Conservation (phyloP, 805 yeast genomes). For the Saturnispora sekii region DNA sequence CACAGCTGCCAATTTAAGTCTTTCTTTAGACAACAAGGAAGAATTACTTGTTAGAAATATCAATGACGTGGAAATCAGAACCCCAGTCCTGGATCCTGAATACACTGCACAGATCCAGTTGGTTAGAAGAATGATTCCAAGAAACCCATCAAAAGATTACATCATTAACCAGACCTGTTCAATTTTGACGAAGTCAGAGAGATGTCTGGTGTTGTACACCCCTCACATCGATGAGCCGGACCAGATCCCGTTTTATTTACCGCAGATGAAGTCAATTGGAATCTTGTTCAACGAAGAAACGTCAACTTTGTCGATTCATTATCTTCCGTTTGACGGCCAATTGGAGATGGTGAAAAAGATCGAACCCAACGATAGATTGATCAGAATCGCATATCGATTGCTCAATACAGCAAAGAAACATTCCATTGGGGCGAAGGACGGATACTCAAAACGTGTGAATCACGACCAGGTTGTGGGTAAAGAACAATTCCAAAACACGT, state of each 20-base stretch:
- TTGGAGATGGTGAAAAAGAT: slow-evolving; percentile 23
- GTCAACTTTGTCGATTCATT: slow-evolving; percentile 56
- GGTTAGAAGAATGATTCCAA: slow-evolving; percentile 82
- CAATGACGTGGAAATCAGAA: slow-evolving; percentile 33
- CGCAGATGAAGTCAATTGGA: slow-evolving; percentile 73
- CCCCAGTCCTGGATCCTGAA: slow-evolving; percentile 23
- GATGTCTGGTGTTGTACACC: slow-evolving; percentile 50
- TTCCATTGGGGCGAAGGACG: slow-evolving; percentile 71
- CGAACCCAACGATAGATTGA: slow-evolving; percentile 47
- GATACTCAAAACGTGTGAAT: slow-evolving; percentile 79
- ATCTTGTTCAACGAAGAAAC: slow-evolving; percentile 38
- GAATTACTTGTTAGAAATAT: slow-evolving; percentile 26
- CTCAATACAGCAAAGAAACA: slow-evolving; percentile 76
- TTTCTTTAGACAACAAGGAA: slow-evolving; percentile 25
- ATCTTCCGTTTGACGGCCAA: slow-evolving; percentile 46
- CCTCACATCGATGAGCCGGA: slow-evolving; percentile 59
- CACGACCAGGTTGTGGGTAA: slow-evolving; percentile 84
- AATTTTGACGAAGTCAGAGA: slow-evolving; percentile 27
- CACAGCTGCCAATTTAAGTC: slow-evolving; percentile 23
- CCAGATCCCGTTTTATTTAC: slow-evolving; percentile 82
- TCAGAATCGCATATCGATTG: slow-evolving; percentile 74
- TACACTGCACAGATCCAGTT: slow-evolving; percentile 37
- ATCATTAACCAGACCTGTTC: slow-evolving; percentile 81
- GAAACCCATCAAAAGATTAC: slow-evolving; percentile 80
- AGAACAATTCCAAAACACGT: slow-evolving; percentile 72